Evolutionary conservation across 257 asterid species (phyloP).

Genomic region (Nicotiana undulata): DNA sequence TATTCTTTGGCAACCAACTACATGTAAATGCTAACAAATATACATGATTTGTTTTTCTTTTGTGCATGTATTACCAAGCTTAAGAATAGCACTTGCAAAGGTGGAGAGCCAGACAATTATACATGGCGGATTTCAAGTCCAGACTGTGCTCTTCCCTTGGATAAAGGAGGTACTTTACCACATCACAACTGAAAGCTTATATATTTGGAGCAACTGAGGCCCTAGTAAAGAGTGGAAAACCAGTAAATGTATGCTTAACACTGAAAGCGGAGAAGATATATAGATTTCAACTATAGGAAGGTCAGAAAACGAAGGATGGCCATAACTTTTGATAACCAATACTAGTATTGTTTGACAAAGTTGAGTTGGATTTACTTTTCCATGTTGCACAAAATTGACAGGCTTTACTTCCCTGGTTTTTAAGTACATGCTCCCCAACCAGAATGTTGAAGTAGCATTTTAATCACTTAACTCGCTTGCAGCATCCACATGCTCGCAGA

Average conservation of each 20-base stretch:
- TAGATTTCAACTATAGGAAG: not conserved
- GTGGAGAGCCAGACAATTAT: not conserved
- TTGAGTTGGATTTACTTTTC: not conserved
- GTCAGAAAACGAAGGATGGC: not conserved
- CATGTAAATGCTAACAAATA: not conserved
- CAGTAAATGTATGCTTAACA: not conserved
- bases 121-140: not conserved
- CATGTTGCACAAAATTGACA: not conserved
- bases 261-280: not conserved
- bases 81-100: not conserved
- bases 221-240: not conserved
- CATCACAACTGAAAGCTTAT: not conserved
- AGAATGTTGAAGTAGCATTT: not conserved
- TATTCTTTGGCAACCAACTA: not conserved
- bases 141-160: not conserved
- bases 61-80: not conserved
- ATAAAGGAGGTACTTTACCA: not conserved
- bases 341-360: not conserved
- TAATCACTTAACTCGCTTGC: not conserved
- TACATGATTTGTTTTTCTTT: not conserved
- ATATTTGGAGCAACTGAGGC: not conserved
- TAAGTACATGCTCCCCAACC: not conserved
- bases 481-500: not conserved
- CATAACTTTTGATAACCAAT: not conserved
- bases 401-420: not conserved